Evolutionary conservation across 352 stramenopile species (phyloP).

Genomic region (Globisporangium lucens): DNA sequence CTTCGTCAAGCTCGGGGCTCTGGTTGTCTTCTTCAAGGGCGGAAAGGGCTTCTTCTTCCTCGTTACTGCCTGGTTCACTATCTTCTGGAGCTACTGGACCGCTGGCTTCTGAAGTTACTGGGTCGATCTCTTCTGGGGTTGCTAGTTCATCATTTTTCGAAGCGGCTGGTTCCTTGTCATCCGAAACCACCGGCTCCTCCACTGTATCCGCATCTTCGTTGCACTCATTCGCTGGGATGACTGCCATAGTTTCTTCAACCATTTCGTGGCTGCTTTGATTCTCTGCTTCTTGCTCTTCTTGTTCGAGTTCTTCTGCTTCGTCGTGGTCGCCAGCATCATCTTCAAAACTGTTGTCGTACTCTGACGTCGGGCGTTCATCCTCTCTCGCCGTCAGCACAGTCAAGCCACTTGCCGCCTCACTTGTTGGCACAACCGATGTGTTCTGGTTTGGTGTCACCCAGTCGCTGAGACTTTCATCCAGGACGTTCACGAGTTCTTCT

Average conservation of each 20-base stretch:
- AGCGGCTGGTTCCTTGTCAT: background rate
- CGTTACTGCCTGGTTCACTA: background rate
- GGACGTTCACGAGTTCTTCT: constrained; percentile 49
- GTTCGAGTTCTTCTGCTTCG: background rate
- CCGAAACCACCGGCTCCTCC: background rate
- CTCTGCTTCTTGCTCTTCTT: constrained; percentile 16
- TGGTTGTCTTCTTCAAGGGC: background rate
- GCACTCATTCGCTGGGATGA: background rate
- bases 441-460: constrained; percentile 15
- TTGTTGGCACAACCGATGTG: background rate
- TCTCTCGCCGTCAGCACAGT: constrained; percentile 7
- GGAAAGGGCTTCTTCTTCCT: background rate
- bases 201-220: background rate
- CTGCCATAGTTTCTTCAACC: background rate
- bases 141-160: background rate
- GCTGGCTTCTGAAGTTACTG: background rate
- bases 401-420: background rate
- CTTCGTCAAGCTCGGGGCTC: background rate
- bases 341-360: constrained; percentile 61
- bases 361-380: constrained; percentile 4
- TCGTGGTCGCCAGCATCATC: constrained; percentile 19
- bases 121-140: background rate
- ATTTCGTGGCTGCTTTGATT: background rate
- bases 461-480: constrained; percentile 54
- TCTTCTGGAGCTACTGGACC: background rate